A percentile compares a stretch with the other conserved stretches of the same genome.
These are phyloP conservation scores for Lasiodiplodia hormozganensis DNA, from an alignment of 2,329 filamentous ascomycete genomes.

Conservation along the genomic window DNA sequence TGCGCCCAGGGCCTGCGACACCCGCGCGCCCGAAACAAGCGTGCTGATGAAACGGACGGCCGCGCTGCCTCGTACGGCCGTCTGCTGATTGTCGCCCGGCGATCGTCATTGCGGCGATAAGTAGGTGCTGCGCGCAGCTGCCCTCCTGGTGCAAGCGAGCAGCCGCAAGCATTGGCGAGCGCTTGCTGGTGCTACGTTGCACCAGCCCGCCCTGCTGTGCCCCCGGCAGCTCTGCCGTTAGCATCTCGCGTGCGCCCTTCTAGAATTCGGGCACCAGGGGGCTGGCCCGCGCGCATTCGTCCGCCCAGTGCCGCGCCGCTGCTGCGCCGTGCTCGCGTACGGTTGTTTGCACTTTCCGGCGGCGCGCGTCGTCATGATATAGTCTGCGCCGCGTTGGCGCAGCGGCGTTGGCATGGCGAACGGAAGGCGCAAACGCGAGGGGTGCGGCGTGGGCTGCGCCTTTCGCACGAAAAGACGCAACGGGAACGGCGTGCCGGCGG, in stretches of 20 bases:
- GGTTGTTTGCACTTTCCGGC: background rate
- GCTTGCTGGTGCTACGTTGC: background rate
- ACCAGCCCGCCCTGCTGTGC: background rate
- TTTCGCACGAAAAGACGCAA: background rate
- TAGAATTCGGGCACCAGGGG: background rate
- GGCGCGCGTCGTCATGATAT: background rate
- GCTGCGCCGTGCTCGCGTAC: constrained; percentile 1
- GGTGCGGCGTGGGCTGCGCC: background rate
- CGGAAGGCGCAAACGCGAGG: constrained; percentile 5
- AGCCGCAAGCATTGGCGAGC: constrained; percentile 4
- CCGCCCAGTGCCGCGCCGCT: background rate
- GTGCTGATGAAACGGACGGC: background rate
- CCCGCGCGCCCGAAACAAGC: constrained; percentile 5
- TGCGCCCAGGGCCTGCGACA: background rate
- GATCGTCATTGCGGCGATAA: constrained; percentile 16
- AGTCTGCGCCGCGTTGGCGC: background rate
- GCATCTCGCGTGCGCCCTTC: constrained; percentile 13
- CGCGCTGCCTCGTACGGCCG: constrained; percentile 14
- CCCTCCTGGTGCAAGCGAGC: constrained; percentile 3
- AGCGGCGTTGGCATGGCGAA: background rate
- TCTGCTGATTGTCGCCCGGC: constrained; percentile 10
- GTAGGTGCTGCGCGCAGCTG: background rate
- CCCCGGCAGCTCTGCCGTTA: constrained; percentile 6
- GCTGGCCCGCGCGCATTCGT: background rate
- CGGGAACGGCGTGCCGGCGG: background rate